Evolutionary conservation across 2,329 filamentous ascomycete genomes (phyloP).

Genomic region (Pseudophaeomoniella oleicola): DNA sequence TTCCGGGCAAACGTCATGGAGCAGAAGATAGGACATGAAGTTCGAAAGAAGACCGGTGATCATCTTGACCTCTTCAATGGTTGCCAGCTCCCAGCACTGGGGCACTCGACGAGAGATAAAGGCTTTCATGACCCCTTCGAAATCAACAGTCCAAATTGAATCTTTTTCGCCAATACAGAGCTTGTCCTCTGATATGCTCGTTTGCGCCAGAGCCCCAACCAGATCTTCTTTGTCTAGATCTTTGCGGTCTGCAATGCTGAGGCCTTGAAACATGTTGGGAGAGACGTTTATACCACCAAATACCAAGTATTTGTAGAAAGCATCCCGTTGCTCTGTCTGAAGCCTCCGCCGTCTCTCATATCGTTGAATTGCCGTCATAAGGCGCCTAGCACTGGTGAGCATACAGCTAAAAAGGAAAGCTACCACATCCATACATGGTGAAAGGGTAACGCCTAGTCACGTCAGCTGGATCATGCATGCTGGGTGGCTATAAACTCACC

Average conservation of each 20-base stretch:
- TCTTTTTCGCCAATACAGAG: conserved; percentile 27
- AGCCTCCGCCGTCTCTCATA: conserved; percentile 67
- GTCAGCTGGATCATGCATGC: background rate
- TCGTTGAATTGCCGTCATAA: conserved; percentile 72
- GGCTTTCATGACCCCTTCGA: conserved; percentile 59
- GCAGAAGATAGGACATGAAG: conserved; percentile 75
- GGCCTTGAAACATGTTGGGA: conserved; percentile 47
- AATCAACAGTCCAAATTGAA: conserved; percentile 62
- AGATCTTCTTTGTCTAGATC: conserved; percentile 50
- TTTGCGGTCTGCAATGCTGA: conserved; percentile 45
- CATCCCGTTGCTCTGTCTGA: conserved; percentile 40
- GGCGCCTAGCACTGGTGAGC: conserved; percentile 40
- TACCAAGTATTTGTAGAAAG: conserved; percentile 69
- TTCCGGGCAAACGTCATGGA: conserved; percentile 78
- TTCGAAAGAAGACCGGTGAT: conserved; percentile 60
- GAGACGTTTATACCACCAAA: conserved; percentile 64
- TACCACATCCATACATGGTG: conserved; percentile 34
- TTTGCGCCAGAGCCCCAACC: conserved; percentile 43
- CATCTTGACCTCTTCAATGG: conserved; percentile 36
- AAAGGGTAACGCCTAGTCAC: conserved; percentile 37
- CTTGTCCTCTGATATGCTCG: conserved; percentile 34
- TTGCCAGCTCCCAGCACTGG: conserved; percentile 41
- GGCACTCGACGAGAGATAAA: conserved; percentile 51
- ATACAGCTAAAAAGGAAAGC: too few relatives aligned
- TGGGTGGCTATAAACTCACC: conserved; percentile 28